Evolutionary conservation across 805 yeast species (phyloP), one percentile per base, ranked within the genome.

Genomic region (Ogataea allantospora): DNA sequence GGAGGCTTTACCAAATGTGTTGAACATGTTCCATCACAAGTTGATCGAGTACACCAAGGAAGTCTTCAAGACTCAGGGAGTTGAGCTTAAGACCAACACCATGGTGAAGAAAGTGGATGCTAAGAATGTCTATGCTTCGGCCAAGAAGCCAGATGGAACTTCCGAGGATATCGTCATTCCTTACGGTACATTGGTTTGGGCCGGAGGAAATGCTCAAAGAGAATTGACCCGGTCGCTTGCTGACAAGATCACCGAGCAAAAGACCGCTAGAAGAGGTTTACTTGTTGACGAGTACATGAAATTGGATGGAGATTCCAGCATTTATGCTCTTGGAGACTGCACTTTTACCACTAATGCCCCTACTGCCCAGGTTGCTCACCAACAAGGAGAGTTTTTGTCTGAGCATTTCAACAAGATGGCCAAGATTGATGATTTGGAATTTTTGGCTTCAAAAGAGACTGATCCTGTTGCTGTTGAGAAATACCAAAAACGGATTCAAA

Each of bases 281-380:
- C 70, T 87, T 49, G 81, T 89, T 40, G 80, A 88, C 65, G 95
- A 86, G 40, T 78, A 75, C 63, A 68, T 88, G 50, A 81, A 83
- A 58, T 80, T 89, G 22, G 79, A 84, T 56, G 97, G 97, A 54
- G 72, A 85, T 27, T 82, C 82, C 56, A 62, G 67, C 24, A 79
- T 89, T 53, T 89, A 74, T 66, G 96, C 95, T 39, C 68, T 88
- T 42, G 97, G 97, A 57, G 97, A 88, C 70, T 88, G 96, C 68
- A 85, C 96, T 23, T 78, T 82, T 65, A 84, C 91, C 52, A 87
- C 87, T 62, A 79, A 77, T 53, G 89, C 95, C 37, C 96, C 96
- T 48, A 88, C 97, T 44, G 97, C 97, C 20, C 97, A 88, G 73
- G 96, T 88, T 37, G 97, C 97, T 25, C 81, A 87, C 68, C 97